Conservation (phyloP, 2,329 filamentous ascomycete genomes). For the Hyphodiscus sp. region DNA sequence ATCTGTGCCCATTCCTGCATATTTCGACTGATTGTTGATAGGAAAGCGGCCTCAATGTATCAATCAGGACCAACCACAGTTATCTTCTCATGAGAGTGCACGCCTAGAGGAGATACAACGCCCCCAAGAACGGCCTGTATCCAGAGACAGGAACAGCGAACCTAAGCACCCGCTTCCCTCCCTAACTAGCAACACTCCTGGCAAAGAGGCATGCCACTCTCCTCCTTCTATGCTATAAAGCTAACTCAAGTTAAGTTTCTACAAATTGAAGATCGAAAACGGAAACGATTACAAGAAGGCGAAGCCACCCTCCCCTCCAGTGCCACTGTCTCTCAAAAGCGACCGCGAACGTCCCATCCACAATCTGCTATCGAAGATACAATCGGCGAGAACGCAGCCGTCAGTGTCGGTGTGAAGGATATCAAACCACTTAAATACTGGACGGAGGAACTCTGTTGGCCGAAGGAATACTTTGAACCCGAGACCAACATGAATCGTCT, state of each 20-base stretch:
- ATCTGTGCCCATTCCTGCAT: too few species aligned
- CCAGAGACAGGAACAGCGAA: not conserved
- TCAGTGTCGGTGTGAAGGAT: constrained; percentile 10
- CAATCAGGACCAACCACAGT: too few species aligned
- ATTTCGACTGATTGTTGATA: too few species aligned
- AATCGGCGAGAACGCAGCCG: constrained; percentile 10
- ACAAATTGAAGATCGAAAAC: constrained; percentile 1
- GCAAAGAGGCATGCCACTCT: not conserved
- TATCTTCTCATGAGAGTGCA: too few species aligned
- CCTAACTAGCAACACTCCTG: not conserved
- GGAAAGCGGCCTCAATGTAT: too few species aligned
- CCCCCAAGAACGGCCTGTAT: too few species aligned
- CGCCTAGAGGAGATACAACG: too few species aligned
- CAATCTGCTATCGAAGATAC: constrained; percentile 7
- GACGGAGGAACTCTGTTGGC: constrained; percentile 22
- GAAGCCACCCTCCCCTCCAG: not conserved
- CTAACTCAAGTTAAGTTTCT: not conserved
- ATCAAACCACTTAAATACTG: constrained; percentile 26
- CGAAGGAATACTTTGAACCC: constrained; percentile 25
- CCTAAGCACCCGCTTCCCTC: not conserved
- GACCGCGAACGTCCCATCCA: constrained; percentile 11
- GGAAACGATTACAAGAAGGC: constrained; percentile 1
- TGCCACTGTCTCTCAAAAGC: constrained; percentile 16
- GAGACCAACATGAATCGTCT: constrained; percentile 3
- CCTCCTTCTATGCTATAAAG: constrained; percentile 1